Percentiles rank a stretch among this genome's conserved stretches.
Evolutionary conservation across 768 basidiomycete genomes (phyloP).

Genomic region (Neoboletus subvelutipes): DNA sequence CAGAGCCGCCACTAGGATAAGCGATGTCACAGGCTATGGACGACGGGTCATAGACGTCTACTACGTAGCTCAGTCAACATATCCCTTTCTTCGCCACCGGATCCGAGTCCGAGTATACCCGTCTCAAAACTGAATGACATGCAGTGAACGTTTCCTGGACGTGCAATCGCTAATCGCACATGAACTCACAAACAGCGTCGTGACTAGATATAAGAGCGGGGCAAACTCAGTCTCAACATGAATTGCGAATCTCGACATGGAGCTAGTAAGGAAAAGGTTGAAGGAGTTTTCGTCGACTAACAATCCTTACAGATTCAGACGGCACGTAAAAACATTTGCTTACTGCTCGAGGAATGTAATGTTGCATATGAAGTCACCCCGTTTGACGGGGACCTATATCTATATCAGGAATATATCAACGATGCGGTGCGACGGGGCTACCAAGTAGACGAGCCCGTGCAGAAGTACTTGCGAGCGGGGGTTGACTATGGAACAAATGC

Average conservation of each 20-base stretch:
- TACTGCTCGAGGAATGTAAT: neutral
- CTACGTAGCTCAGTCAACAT: neutral
- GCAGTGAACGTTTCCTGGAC: constrained; percentile 2
- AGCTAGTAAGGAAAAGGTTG: neutral
- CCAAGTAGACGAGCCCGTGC: neutral
- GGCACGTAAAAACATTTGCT: neutral
- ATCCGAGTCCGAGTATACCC: neutral
- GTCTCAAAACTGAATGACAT: neutral
- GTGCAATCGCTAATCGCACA: neutral
- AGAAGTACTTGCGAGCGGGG: neutral
- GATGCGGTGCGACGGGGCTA: neutral
- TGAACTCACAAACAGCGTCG: too few species aligned
- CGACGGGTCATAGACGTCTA: neutral
- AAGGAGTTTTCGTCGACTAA: neutral
- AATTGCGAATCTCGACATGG: neutral
- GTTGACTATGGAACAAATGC: neutral
- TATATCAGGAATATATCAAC: neutral
- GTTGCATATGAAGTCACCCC: neutral
- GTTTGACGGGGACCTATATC: neutral
- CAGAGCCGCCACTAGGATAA: too few species aligned
- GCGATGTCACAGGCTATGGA: neutral
- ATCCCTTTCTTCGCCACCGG: neutral
- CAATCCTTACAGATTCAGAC: neutral
- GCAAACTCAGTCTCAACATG: neutral
- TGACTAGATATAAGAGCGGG: too few species aligned